Base-by-base conservation (phyloP, 805 yeast genomes). In the Candida tallmaniae region DNA sequence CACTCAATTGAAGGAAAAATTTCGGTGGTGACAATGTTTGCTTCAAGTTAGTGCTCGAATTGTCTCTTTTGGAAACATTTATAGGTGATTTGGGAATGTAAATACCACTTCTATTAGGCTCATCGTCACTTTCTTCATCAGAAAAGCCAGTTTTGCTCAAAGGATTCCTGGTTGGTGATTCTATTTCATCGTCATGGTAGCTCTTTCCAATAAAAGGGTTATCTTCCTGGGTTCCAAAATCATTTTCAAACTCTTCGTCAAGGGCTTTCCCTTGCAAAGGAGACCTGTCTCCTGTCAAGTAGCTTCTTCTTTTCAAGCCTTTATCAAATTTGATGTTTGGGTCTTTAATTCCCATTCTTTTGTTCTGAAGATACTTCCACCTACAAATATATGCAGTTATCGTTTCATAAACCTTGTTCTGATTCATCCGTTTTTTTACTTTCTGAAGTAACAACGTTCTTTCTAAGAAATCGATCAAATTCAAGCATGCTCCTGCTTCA, bases 401-500 rank as follows among this genome's bases (percentile, higher is more conserved):
- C 2, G 73, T 62, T 29, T 74, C 74, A 27, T 65, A 58, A 3
- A 70, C 68, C 37, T 70, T 57, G 35, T 58, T 58, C 22, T 60
- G 64, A 37, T 65, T 51, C 20, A 72, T 39, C 18, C 67, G 53
- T 39, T 70, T 72, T 29, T 75, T 74, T 23, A 83, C 73, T 42
- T 73, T 76, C 45, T 76, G 78, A 27, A 74, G 51, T 14, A 77
- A 59, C 36, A 80, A 71, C 28, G 81, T 61, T 40, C 85, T 61
- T 35, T 79, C 82, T 44, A 83, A 68, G 51, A 75, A 83, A 42
- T 83, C 87, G 42, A 78, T 79, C 51, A 83, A 67, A 31, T 80
- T 80, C 42, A 86, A 65, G 55, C 95, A 85, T 42, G 79, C 80
- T 31, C 82, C 78, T 14, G 85, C 80, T 44, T 85, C 82, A 61